Base-by-base conservation (phyloP, 1,284 basidiomycete genomes). In the Rhodotorula sp. region DNA sequence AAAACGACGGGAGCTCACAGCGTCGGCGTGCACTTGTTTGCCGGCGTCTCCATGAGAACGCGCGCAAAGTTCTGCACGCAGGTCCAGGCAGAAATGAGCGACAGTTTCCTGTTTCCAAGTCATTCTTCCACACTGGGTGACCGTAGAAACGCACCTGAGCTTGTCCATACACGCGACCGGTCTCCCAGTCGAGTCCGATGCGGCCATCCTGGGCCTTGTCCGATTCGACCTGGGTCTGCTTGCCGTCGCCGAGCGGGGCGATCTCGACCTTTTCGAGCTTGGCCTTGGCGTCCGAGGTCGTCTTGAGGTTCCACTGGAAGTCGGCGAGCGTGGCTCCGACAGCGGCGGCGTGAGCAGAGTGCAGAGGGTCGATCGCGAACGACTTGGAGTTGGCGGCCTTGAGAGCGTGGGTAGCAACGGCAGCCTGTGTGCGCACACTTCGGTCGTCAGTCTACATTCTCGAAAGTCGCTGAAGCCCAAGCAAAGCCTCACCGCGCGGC, bases 41-140 rank as follows among this genome's bases (percentile, higher is more conserved):
- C 49, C 51, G 92, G 92, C 6, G 91, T 84, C 81, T 95, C 93
- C 86, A 87, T 89, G 64, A 94, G 85, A 87, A 91, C 59, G 60
- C 91, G 86, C 20, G 92, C 91, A 77, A 92, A 83, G 81, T 95
- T 95, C 82, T 95, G 92, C 26, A 16, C 12, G 15, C 26, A 16
- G 29, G 26, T n/a, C 29, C 26, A 21, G 16, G 12, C 14, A 4
- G 10, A 56, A 0, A 10, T 56, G 26, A 29, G 54, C 54, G 26
- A 56, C 7, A 4, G 1, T 14, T 26, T 7, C 26, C 52, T 21
- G 2, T 5, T 26, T 3, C 29, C 26, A 7, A 3, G 29, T 31
- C 3, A 29, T 2, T 16, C 7, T 12, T n/a, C n/a, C 23, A 7
- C 26, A 20, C 21, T 47, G 3, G 7, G 2, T n/a, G 58, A 14